Percentiles rank a stretch among this genome's conserved stretches.
These are phyloP conservation scores for Erodium maritimum DNA, from an alignment of 345 rosid species.

Conservation along the genomic window DNA sequence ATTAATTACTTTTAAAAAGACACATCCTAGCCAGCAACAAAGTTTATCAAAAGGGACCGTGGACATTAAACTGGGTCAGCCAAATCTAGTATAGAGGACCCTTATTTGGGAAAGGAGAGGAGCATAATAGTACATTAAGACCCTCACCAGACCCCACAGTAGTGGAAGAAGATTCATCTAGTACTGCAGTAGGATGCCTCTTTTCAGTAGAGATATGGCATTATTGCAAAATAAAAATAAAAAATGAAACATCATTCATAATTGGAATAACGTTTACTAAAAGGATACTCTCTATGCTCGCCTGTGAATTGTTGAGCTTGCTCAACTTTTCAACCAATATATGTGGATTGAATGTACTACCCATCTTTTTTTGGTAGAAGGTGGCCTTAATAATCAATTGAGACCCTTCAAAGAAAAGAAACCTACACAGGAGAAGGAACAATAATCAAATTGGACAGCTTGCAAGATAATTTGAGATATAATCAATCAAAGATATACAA, in stretches of 20 bases:
- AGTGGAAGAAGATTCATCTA: too few relatives aligned
- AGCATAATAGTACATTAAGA: too few relatives aligned
- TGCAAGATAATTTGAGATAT: neutral
- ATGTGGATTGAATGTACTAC: conserved; percentile 79
- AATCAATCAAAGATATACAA: neutral
- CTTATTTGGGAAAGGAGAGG: too few relatives aligned
- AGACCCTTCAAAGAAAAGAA: neutral
- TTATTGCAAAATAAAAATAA: too few relatives aligned
- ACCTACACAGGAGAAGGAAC: neutral
- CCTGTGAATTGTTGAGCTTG: conserved; percentile 83
- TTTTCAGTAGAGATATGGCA: too few relatives aligned
- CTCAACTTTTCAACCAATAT: conserved; percentile 82
- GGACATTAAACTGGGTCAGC: too few relatives aligned
- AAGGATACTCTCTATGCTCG: conserved; percentile 99
- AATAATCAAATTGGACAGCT: neutral
- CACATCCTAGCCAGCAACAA: too few relatives aligned
- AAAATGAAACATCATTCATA: conserved; percentile 4
- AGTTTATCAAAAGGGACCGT: too few relatives aligned
- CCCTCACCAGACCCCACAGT: too few relatives aligned
- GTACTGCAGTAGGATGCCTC: too few relatives aligned
- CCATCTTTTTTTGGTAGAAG: conserved; percentile 38
- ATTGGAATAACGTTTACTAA: conserved; percentile 5
- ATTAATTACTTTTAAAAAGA: too few relatives aligned
- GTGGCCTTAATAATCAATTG: neutral
- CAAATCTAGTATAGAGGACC: too few relatives aligned